Base-by-base conservation (phyloP, 2,329 filamentous ascomycete genomes). In the Xylaria sp. region DNA sequence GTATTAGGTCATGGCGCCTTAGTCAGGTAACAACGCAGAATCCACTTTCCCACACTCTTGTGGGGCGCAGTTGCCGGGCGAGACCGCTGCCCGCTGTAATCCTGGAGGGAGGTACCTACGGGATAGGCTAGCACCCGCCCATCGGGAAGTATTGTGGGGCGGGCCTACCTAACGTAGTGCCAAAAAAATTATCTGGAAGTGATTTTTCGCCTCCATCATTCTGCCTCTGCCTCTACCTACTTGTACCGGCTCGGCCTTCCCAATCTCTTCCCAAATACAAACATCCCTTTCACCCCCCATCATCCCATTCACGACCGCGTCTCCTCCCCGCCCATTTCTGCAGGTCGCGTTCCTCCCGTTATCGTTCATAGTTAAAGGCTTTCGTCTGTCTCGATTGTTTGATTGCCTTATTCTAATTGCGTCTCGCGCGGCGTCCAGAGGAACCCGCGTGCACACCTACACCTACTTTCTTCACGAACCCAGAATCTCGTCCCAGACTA, bases 201-300 rank as follows among this genome's bases (percentile, higher is more conserved):
- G 62, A 63, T 64, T 63, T 69, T 70, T 67, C 66, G 67, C 68
- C 65, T 69, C 66, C 63, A 66, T 67, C 63, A 59, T 30, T 30
- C 23, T 30, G 23, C 60, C 34, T 49, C 48, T 65, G 61, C 63
- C 58, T 58, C 37, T 63, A 63, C 65, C 37, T 63, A 63, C 65
- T 67, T 55, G 46, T 35, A 30, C n/a, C 23, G 30, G 53, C 59
- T 54, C 52, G 58, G 56, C 58, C 55, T 51, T 58, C 42, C 49
- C 53, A 63, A 54, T 53, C 57, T 57, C 56, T 58, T 59, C 54
- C 49, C 55, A 59, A 63, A 62, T 63, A 63, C 61, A 64, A 65
- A 63, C 62, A 65, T 61, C 57, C 57, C 60, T 57, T 62, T 48
- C 44, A n/a, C 50, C 30, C 49, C 19, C 44, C 60, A 50, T 65